phyloP scores from a whole-genome alignment of 208 protist genomes.

The Leishmania lainsoni region DNA sequence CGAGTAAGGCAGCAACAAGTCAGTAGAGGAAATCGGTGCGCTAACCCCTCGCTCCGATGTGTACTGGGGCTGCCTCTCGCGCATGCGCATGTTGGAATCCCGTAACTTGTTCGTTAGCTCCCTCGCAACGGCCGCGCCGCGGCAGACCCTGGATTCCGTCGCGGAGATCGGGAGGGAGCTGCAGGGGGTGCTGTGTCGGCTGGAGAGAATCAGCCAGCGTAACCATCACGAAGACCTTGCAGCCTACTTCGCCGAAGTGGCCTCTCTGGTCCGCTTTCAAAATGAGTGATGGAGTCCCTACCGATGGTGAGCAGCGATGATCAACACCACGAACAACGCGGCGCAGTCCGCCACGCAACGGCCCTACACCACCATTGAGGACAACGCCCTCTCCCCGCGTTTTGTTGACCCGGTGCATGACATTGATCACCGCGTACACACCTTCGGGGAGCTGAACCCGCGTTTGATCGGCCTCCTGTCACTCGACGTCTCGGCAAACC shows the following conservation, averaged over 20 bases:
- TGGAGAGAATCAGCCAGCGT: slow-evolving; percentile 31
- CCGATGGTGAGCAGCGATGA: slow-evolving; percentile 29
- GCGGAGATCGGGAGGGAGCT: slow-evolving; percentile 14
- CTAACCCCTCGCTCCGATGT: slow-evolving; percentile 20
- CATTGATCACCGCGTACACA: slow-evolving; percentile 30
- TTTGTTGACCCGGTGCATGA: slow-evolving; percentile 17
- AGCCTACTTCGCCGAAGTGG: slow-evolving; percentile 47
- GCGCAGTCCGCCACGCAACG: slow-evolving; percentile 7
- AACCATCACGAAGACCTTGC: slow-evolving; percentile 42
- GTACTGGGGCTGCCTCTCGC: slow-evolving; percentile 32
- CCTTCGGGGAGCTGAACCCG: slow-evolving; percentile 50
- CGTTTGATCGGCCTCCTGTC: slow-evolving; percentile 39
- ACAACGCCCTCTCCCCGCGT: slow-evolving; percentile 15
- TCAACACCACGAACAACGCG: slow-evolving; percentile 13
- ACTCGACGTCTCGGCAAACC: slow-evolving; percentile 52
- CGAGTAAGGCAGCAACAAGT: background rate
- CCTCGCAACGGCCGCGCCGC: background rate
- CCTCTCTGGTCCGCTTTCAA: slow-evolving; percentile 27
- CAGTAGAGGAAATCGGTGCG: background rate
- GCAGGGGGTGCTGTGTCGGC: slow-evolving; percentile 27
- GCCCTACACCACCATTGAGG: slow-evolving; percentile 15
- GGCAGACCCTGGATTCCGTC: slow-evolving; percentile 6
- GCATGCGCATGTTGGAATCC: slow-evolving; percentile 21
- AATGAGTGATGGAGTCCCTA: slow-evolving; percentile 30
- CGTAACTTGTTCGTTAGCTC: slow-evolving; percentile 10